Evolutionary conservation across 768 basidiomycete species (phyloP).

Genomic region (Strobilomyces confusus): DNA sequence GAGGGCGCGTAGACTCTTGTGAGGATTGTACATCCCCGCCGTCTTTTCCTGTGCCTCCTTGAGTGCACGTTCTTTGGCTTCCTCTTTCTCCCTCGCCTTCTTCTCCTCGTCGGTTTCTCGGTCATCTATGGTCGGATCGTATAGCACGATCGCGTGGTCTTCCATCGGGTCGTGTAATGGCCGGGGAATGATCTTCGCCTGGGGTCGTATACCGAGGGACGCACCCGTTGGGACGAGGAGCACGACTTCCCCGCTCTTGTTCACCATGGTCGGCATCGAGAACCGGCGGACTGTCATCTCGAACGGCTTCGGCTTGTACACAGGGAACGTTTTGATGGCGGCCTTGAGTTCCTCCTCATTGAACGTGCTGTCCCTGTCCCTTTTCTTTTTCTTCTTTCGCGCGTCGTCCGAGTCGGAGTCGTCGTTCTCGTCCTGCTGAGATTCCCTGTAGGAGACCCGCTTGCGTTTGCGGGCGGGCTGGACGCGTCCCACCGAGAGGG

Average conservation of each 20-base stretch:
- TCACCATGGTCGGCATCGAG: slow-evolving; percentile 78
- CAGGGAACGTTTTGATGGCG: slow-evolving; percentile 67
- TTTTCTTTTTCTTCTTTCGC: slow-evolving; percentile 55
- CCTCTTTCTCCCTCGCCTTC: slow-evolving; percentile 68
- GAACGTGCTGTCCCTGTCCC: slow-evolving; percentile 53
- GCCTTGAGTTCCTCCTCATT: slow-evolving; percentile 61
- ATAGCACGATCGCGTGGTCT: slow-evolving; percentile 95
- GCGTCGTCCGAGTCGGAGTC: slow-evolving; percentile 52
- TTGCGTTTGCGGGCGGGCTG: slow-evolving; percentile 82
- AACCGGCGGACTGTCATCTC: slow-evolving; percentile 61
- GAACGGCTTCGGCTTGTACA: slow-evolving; percentile 79
- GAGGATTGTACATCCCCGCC: slow-evolving; percentile 80
- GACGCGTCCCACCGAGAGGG: slow-evolving; percentile 44
- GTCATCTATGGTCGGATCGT: slow-evolving; percentile 94
- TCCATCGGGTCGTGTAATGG: slow-evolving; percentile 98
- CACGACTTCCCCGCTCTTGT: slow-evolving; percentile 63
- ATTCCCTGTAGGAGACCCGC: slow-evolving; percentile 80
- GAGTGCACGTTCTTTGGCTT: slow-evolving; percentile 57
- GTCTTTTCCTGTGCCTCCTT: slow-evolving; percentile 66
- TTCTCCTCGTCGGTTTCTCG: slow-evolving; percentile 86
- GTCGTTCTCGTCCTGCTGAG: slow-evolving; percentile 54
- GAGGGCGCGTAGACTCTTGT: slow-evolving; percentile 82
- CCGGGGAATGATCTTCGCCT: slow-evolving; percentile 75
- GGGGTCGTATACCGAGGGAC: slow-evolving; percentile 83
- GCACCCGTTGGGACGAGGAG: slow-evolving; percentile 55